A percentile compares a stretch with the other conserved stretches of the same genome.
phyloP scores from a whole-genome alignment of 768 basidiomycete species.

The Crassisporium funariophilum region DNA sequence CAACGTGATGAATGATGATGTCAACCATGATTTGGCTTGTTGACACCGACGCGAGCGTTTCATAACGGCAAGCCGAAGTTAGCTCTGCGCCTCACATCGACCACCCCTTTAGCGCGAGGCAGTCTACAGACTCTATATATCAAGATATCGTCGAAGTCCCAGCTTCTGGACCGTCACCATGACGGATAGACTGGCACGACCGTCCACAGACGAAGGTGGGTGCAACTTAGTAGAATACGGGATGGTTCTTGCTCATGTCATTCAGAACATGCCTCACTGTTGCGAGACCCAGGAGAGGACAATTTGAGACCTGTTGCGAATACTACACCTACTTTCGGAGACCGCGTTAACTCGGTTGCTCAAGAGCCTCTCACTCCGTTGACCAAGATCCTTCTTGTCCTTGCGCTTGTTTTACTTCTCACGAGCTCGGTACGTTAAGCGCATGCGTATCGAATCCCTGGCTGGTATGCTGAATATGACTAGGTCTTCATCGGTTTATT shows the following conservation, averaged over 20 bases:
- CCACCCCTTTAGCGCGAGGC: constrained; percentile 28
- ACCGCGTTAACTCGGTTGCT: constrained; percentile 56
- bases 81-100: too few species aligned
- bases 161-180: constrained; percentile 35
- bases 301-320: constrained; percentile 22
- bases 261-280: constrained; percentile 66
- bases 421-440: constrained; percentile 57
- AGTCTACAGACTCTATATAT: constrained; percentile 8
- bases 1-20: too few species aligned
- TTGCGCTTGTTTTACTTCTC: constrained; percentile 77
- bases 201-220: constrained; percentile 60
- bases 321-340: constrained; percentile 37
- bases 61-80: background rate
- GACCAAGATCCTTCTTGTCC: constrained; percentile 77
- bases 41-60: too few species aligned
- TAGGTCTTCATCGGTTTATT: constrained; percentile 92
- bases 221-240: background rate
- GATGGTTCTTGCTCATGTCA: background rate
- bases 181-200: constrained; percentile 57
- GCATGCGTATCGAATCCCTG: constrained; percentile 1
- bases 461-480: constrained; percentile 10
- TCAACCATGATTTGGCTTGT: background rate
- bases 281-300: constrained; percentile 50
- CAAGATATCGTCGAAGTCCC: constrained; percentile 2
- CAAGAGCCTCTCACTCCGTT: constrained; percentile 83